Conservation (phyloP, 2,329 filamentous ascomycete species). For the Ophiosphaerella narmari region DNA sequence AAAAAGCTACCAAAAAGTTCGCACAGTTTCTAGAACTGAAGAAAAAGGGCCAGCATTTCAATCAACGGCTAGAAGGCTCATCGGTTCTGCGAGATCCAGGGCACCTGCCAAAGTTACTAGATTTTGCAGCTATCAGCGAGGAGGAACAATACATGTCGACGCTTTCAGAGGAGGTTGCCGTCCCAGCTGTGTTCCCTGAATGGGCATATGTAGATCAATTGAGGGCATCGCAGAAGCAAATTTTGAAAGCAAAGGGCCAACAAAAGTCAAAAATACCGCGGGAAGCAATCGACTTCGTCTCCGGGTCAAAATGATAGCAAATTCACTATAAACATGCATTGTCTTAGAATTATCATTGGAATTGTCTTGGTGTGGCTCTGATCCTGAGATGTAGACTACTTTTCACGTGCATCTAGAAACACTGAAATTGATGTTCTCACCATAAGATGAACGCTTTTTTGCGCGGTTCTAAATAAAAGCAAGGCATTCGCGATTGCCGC, state of each 20-base stretch:
- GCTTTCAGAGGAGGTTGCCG: constrained; percentile 44
- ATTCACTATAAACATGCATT: no score
- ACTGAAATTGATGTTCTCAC: no score
- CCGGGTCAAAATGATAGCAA: constrained; percentile 21
- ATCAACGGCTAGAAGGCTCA: constrained; percentile 70
- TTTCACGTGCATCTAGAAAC: no score
- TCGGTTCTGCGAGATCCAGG: constrained; percentile 72
- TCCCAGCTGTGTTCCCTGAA: constrained; percentile 48
- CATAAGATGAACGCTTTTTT: no score
- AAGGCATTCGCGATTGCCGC: no score
- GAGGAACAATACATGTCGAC: constrained; percentile 70
- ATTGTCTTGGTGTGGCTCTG: no score
- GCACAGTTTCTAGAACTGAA: constrained; percentile 78
- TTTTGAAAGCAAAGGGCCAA: constrained; percentile 39
- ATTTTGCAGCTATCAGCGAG: constrained; percentile 64
- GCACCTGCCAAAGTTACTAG: constrained; percentile 72
- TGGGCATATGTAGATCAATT: constrained; percentile 52
- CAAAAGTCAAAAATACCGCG: constrained; percentile 33
- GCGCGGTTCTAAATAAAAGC: no score
- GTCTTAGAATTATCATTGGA: no score
- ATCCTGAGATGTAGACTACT: no score
- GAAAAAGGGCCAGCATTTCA: constrained; percentile 77
- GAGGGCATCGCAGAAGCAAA: constrained; percentile 46
- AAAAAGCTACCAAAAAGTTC: constrained; percentile 66
- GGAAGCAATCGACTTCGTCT: constrained; percentile 42